These are phyloP conservation scores for Aspergillus sp. DNA, from an alignment of 2,329 filamentous ascomycete species.

Conservation along the genomic window DNA sequence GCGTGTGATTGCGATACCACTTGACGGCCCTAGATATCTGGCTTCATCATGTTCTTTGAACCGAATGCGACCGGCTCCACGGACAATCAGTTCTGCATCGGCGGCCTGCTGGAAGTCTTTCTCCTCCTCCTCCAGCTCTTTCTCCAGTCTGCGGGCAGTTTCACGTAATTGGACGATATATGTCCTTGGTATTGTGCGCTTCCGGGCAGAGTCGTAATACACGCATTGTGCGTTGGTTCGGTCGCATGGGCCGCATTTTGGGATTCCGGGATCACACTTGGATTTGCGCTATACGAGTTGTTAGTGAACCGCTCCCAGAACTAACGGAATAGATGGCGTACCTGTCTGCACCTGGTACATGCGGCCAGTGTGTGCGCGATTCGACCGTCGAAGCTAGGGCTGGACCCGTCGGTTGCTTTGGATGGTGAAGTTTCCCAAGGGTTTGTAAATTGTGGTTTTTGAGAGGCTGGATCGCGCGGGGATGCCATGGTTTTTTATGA, in stretches of 20 bases:
- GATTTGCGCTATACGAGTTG: slow-evolving; percentile 73
- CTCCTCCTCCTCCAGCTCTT: slow-evolving; percentile 75
- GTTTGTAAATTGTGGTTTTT: slow-evolving; percentile 25
- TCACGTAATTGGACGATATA: slow-evolving; percentile 93
- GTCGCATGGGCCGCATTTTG: slow-evolving; percentile 89
- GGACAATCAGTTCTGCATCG: slow-evolving; percentile 80
- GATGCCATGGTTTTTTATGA: slow-evolving; percentile 22
- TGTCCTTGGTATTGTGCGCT: slow-evolving; percentile 79
- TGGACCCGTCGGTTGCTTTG: slow-evolving; percentile 28
- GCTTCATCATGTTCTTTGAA: slow-evolving; percentile 84
- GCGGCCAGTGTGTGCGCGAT: slow-evolving; percentile 50
- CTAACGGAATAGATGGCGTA: slow-evolving; percentile 27
- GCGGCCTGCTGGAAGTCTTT: slow-evolving; percentile 70
- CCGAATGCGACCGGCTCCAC: slow-evolving; percentile 80
- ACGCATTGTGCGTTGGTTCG: slow-evolving; percentile 88
- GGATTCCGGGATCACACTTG: slow-evolving; percentile 88
- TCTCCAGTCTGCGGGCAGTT: slow-evolving; percentile 77
- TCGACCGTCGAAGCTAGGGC: slow-evolving; percentile 36
- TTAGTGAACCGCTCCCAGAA: slow-evolving; percentile 5
- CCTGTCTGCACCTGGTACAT: slow-evolving; percentile 51
- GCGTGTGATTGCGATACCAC: slow-evolving; percentile 91
- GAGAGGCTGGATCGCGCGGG: slow-evolving; percentile 13
- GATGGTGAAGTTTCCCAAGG: slow-evolving; percentile 28
- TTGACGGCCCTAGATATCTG: slow-evolving; percentile 88
- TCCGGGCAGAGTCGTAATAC: slow-evolving; percentile 88